Evolutionary conservation across 225 moss, liverwort and hornwort genomes (phyloP).

Genomic region (Antitrichia curtipendula): DNA sequence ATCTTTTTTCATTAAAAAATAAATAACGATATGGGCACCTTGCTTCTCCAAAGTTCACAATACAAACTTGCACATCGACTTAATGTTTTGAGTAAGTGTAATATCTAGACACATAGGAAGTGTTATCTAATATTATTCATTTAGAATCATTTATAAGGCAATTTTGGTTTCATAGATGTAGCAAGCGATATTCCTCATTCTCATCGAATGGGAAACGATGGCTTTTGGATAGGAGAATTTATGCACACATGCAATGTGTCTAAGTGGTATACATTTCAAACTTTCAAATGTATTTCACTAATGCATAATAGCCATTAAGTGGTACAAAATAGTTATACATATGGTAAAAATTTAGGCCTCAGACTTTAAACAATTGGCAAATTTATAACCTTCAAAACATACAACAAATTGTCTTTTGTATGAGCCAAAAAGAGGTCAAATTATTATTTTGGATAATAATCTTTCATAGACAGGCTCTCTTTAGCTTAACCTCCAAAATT

Average conservation of each 20-base stretch:
- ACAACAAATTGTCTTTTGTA: not conserved
- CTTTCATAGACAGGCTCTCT: accelerated
- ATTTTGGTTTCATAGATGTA: not conserved
- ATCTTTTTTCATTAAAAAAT: not conserved
- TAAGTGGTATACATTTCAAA: not conserved
- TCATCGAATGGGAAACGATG: not conserved
- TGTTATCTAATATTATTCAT: not conserved
- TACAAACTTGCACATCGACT: not conserved
- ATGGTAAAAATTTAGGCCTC: not conserved
- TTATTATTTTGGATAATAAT: not conserved
- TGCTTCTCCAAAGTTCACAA: not conserved
- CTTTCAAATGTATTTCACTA: not conserved
- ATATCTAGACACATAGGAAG: not conserved
- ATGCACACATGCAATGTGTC: no score
- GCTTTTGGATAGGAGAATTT: not conserved
- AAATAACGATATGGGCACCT: not conserved
- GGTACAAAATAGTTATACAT: no score
- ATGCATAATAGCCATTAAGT: not conserved
- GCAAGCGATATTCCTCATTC: no score
- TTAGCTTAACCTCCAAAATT: not conserved
- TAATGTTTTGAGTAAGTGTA: not conserved
- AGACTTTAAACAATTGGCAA: not conserved
- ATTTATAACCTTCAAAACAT: not conserved
- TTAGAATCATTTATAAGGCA: not conserved
- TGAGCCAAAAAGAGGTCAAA: not conserved